Percentiles rank a stretch among this genome's conserved stretches.
Conservation (phyloP, 352 stramenopile species). For the Lagenidium giganteum region DNA sequence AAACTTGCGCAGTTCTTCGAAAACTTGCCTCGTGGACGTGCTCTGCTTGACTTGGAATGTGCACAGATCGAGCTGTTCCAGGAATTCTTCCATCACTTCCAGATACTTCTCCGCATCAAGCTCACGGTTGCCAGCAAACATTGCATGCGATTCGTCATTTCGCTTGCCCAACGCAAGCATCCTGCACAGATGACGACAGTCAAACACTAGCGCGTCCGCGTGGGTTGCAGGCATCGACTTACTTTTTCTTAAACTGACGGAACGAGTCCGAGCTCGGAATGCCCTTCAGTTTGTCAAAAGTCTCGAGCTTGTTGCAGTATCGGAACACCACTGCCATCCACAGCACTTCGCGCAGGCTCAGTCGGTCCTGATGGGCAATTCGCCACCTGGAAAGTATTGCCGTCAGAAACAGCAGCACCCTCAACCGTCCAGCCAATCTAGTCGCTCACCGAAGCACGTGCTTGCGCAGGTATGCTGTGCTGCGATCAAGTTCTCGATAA, state of each 20-base stretch:
- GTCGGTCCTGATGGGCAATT: not conserved
- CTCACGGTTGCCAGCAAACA: conserved; percentile 43
- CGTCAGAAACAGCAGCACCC: not conserved
- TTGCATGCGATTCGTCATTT: conserved; percentile 19
- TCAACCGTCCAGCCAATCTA: no score
- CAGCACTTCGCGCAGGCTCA: conserved; percentile 50
- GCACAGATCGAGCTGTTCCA: conserved; percentile 39
- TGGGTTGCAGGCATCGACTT: no score
- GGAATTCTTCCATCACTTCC: conserved; percentile 44
- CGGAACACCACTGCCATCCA: conserved; percentile 66
- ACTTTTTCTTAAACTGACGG: conserved; percentile 48
- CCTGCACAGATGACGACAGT: conserved; percentile 20
- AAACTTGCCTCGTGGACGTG: conserved; percentile 35
- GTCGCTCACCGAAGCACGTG: conserved; percentile 45
- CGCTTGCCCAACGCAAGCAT: conserved; percentile 39
- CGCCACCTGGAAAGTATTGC: not conserved
- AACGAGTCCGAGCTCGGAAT: conserved; percentile 60
- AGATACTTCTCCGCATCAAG: conserved; percentile 39
- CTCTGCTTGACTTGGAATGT: conserved; percentile 39
- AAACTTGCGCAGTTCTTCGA: conserved; percentile 41
- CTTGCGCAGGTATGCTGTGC: conserved; percentile 77
- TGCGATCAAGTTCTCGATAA: conserved; percentile 79
- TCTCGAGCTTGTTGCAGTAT: conserved; percentile 67
- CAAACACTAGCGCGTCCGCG: no score
- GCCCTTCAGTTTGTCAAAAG: conserved; percentile 61